Conservation (phyloP, 2,329 filamentous ascomycete species). For the Fonsecaea erecta region DNA sequence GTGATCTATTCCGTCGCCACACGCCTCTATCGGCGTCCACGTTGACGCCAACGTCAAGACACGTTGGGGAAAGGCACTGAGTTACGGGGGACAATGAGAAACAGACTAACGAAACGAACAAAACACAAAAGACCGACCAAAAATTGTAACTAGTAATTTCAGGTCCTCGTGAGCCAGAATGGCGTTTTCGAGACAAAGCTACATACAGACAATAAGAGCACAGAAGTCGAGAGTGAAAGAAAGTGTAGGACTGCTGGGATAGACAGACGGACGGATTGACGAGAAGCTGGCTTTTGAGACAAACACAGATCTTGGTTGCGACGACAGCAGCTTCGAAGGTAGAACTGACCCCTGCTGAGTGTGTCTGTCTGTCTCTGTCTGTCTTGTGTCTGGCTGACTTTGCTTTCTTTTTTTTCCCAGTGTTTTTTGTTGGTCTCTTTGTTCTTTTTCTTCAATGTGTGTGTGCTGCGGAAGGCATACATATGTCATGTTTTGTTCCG, state of each 20-base stretch:
- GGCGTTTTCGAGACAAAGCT: not conserved
- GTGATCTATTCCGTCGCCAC: too few relatives aligned
- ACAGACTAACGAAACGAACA: not conserved
- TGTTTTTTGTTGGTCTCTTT: constrained; percentile 17
- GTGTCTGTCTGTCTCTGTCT: not conserved
- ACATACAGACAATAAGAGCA: constrained; percentile 11
- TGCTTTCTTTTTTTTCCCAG: not conserved
- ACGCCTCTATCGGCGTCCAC: not conserved
- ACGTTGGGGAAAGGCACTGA: too few relatives aligned
- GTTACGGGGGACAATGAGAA: not conserved
- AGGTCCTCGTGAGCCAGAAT: constrained; percentile 3
- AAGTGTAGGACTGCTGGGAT: too few relatives aligned
- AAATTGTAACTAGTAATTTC: constrained; percentile 12
- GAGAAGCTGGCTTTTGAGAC: not conserved
- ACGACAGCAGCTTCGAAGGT: not conserved
- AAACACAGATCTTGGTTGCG: not conserved
- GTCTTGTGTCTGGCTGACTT: not conserved
- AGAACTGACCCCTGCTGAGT: not conserved
- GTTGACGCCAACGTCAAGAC: not conserved
- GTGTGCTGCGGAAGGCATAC: not conserved
- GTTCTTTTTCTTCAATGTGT: constrained; percentile 6
- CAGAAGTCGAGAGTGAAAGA: not conserved
- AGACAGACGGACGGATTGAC: too few relatives aligned
- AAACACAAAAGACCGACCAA: not conserved
- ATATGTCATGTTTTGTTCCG: constrained; percentile 6